A percentile compares a stretch with the other conserved stretches of the same genome.
phyloP scores from a whole-genome alignment of 106 monocot species.

The Dendrobium chrysotoxum region DNA sequence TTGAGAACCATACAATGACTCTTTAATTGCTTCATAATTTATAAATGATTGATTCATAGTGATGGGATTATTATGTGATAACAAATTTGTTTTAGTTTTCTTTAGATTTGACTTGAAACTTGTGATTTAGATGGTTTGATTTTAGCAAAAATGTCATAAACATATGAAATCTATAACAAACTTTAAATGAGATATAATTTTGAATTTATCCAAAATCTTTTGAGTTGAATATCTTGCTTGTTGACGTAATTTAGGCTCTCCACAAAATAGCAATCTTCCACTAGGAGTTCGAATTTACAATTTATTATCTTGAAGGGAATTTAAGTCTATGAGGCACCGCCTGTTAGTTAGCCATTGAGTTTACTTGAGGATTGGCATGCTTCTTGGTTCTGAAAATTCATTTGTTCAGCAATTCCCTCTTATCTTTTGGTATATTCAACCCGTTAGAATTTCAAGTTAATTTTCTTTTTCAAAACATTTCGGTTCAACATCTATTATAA shows the following conservation, averaged over 20 bases:
- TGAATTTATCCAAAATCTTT: background rate
- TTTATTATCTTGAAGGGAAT: background rate
- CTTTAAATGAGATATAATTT: background rate
- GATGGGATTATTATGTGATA: background rate
- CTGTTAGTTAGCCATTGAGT: background rate
- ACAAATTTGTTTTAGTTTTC: background rate
- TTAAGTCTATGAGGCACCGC: background rate
- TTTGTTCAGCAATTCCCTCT: background rate
- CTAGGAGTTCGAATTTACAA: background rate
- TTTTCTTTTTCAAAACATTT: background rate
- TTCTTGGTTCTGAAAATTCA: background rate
- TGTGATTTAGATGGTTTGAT: background rate
- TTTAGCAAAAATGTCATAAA: background rate
- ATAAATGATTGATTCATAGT: background rate
- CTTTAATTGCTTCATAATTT: background rate
- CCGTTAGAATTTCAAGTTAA: background rate
- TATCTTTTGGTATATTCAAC: background rate
- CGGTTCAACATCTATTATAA: background rate
- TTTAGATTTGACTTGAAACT: background rate
- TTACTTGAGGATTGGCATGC: background rate
- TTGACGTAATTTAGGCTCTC: too few species aligned
- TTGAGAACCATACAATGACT: background rate
- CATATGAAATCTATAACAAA: background rate
- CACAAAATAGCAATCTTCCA: background rate
- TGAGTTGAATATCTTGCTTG: too few species aligned